These are phyloP conservation scores for Dimocarpus longan DNA, from an alignment of 345 rosid species.

Conservation along the genomic window DNA sequence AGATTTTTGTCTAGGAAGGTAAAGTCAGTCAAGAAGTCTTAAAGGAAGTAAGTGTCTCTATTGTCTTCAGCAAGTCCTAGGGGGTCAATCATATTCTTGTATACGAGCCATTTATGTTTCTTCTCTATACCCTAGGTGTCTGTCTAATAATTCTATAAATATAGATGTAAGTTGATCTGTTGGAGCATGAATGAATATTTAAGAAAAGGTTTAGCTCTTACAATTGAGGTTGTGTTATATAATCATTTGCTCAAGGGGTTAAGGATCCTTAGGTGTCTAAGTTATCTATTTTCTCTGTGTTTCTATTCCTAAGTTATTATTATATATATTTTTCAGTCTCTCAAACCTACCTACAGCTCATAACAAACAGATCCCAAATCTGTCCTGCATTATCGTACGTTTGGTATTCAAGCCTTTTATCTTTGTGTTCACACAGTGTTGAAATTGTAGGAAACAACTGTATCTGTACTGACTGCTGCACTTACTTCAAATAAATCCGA, in stretches of 20 bases:
- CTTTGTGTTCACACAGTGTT: no score
- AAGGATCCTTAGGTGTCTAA: not conserved
- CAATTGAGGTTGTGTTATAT: not conserved
- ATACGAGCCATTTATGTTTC: not conserved
- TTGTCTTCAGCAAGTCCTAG: not conserved
- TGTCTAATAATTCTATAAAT: no score
- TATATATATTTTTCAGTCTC: not conserved
- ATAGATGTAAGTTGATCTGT: not conserved
- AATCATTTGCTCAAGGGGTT: not conserved
- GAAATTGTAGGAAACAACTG: slow-evolving; percentile 13
- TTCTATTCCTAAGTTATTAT: not conserved
- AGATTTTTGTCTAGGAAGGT: not conserved
- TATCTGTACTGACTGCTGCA: slow-evolving; percentile 68
- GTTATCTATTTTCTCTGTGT: not conserved
- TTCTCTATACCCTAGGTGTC: not conserved
- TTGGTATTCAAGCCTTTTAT: not conserved
- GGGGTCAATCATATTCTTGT: not conserved
- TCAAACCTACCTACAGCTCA: not conserved
- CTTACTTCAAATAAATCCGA: slow-evolving; percentile 64
- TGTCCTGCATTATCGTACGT: not conserved
- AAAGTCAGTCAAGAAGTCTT: not conserved
- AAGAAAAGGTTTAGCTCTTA: not conserved
- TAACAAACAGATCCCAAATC: not conserved
- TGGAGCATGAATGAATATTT: not conserved
- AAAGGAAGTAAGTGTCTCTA: not conserved